Evolutionary conservation across 768 basidiomycete species (phyloP), one percentile per base, ranked within the genome.

Genomic region (Collybiopsis luxurians): DNA sequence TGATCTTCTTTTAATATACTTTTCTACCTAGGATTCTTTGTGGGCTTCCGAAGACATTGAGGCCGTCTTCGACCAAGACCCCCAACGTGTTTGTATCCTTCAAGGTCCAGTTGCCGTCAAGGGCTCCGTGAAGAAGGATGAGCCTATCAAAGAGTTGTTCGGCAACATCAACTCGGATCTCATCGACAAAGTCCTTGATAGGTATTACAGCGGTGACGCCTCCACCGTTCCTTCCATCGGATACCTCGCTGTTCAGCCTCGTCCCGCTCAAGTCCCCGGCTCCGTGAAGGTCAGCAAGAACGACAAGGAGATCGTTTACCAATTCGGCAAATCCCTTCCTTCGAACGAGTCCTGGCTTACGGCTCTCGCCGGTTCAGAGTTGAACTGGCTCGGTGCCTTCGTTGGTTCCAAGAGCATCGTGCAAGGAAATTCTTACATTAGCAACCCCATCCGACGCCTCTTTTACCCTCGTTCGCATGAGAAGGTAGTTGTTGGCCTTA

Each of bases 11-110:
- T 3, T 47, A 52, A 24, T 9, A 34, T 45, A 56, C 42, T 49
- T 60, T 59, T 63, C 26, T 28, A 21, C 50, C 21, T 62, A 93
- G 91, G 96, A 98, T 70, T 98, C 96, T 6, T 84, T 98, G 11
- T 98, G 96, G 95, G 90, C 91, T 39, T 91, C 94, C 2, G 96
- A 98, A 72, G 97, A 99, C 69, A 95, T 98, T 61, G 97, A 98
- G 59, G 96, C 95, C 13, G 95, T 99, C 40, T 97, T 98, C 67
- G 97, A 98, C 73, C 94, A 96, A 74, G 97, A 98, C 71, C 96
- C 96, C 24, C 92, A 99, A 71, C 89, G 97, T 60, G 95, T 98
- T 26, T 96, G 94, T 67, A 96, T 99, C 64, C 84, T 99, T 52
- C 95, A 97, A 73, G 97, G 97, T 21, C 97, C 97, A 13, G 89